Evolutionary conservation across 2,329 filamentous ascomycete species (phyloP), one percentile per base, ranked within the genome.

Genomic region (Epichloe elymi): DNA sequence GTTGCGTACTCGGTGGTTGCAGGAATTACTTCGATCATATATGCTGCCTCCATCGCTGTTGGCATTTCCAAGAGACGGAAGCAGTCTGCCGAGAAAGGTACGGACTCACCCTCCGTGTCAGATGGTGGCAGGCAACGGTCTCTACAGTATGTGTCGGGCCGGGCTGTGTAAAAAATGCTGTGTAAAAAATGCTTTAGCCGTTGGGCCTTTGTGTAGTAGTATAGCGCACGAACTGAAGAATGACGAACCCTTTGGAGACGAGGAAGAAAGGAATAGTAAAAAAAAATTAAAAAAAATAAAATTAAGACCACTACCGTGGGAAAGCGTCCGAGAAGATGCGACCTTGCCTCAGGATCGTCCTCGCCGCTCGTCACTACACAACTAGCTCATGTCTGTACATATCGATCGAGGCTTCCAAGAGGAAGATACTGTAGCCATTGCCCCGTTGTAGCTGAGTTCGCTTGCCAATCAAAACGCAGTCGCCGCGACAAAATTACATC

Each of bases 1-100:
- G 71, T 78, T 48, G 76, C 73, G 0, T 85, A 83, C 62, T 64
- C 72, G 0, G 74, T 83, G 3, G 64, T 83, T 23, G 71, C 79
- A 0, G 77, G 64, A 7, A 57, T 82, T 8, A 59, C 78, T 17
- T 70, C 67, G 39, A 38, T 70, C 5, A 52, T 66, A 3, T 83
- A 82, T 58, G 48, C 69, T 10, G 61, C 57, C 2, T 12, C 23
- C 14, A 11, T 46, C 12, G n/a, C 8, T n/a, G 3, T 49, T 10
- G 41, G 46, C 12, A 11, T 49, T 15, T 30, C 17, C 41, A 46
- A 37, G 46, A 40, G 44, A 19, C 26, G 45, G 14, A 50, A 33
- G 19, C 48, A 44, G 15, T 20, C 20, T 33, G 35, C 6, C 2
- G 30, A 23, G 5, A 50, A 50, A 11, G 4, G 17, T 19, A 36